These are phyloP conservation scores for Vigna angularis DNA, from an alignment of 306 rosid species.

Conservation along the genomic window DNA sequence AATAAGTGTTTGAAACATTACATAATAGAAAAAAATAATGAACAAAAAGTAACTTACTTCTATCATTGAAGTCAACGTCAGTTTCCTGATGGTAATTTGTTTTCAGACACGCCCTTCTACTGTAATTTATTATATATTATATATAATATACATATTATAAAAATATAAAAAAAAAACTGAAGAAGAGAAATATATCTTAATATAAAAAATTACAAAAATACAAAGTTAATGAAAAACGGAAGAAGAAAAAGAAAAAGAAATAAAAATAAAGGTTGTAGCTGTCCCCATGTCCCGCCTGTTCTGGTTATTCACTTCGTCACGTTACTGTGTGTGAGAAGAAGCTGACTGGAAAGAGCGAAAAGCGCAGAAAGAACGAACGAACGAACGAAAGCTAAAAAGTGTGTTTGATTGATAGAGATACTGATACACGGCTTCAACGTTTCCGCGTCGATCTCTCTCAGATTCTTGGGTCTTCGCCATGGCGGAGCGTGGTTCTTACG, in stretches of 20 bases:
- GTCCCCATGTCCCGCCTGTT: background rate
- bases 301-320: slow-evolving; percentile 28
- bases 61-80: background rate
- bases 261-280: background rate
- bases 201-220: no score
- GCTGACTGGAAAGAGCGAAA: slow-evolving; percentile 58
- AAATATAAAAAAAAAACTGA: no score
- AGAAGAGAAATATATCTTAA: no score
- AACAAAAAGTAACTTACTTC: no score
- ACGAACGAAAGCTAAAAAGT: background rate
- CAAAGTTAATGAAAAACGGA: background rate
- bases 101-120: background rate
- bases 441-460: slow-evolving; percentile 45
- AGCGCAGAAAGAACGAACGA: background rate
- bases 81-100: background rate
- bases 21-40: no score
- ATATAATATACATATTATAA: no score
- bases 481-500: slow-evolving; percentile 73
- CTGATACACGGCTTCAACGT: background rate
- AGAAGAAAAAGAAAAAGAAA: background rate
- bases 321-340: slow-evolving; percentile 45
- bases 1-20: no score
- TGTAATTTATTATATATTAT: no score
- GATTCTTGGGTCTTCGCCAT: slow-evolving; percentile 46
- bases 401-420: background rate